These are phyloP conservation scores for Xylariales sp. DNA, from an alignment of 2,329 filamentous ascomycete genomes.

Conservation along the genomic window DNA sequence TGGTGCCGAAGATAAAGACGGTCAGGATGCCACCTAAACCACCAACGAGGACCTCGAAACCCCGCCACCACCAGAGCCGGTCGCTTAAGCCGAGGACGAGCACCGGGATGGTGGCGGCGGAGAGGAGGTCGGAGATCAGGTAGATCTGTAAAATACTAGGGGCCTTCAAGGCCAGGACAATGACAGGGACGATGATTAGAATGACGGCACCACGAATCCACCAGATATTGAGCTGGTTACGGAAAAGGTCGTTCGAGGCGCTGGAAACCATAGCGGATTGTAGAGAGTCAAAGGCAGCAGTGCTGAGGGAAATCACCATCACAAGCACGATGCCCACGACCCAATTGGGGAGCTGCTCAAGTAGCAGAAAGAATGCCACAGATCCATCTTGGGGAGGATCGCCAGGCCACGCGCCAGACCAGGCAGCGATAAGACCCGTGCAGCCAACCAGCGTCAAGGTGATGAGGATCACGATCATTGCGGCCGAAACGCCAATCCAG, in stretches of 20 bases:
- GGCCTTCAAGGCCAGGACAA: conserved; percentile 69
- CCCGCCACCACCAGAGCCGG: conserved; percentile 66
- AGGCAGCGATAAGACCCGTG: conserved; percentile 70
- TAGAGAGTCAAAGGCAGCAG: conserved; percentile 73
- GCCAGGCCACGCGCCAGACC: conserved; percentile 69
- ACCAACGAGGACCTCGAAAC: conserved; percentile 75
- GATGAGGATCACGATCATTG: conserved; percentile 58
- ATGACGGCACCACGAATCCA: conserved; percentile 66
- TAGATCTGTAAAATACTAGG: conserved; percentile 77
- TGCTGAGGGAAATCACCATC: conserved; percentile 73
- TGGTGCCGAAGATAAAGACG: conserved; percentile 75
- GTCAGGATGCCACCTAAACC: conserved; percentile 73
- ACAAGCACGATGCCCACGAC: conserved; percentile 78
- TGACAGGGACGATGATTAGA: conserved; percentile 66
- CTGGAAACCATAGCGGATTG: conserved; percentile 84
- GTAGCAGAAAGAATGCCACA: conserved; percentile 69
- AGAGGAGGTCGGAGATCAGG: conserved; percentile 75
- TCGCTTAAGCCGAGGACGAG: conserved; percentile 68
- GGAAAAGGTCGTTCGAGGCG: conserved; percentile 78
- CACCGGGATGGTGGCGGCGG: conserved; percentile 70
- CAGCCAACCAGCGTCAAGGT: conserved; percentile 70
- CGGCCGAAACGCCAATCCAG: conserved; percentile 67
- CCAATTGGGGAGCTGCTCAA: conserved; percentile 69
- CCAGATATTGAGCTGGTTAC: conserved; percentile 74
- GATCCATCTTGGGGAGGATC: conserved; percentile 56